A percentile compares a stretch with the other conserved stretches of the same genome.
phyloP scores from a whole-genome alignment of 805 yeast genomes.

The Cyberlindnera bimundalis region DNA sequence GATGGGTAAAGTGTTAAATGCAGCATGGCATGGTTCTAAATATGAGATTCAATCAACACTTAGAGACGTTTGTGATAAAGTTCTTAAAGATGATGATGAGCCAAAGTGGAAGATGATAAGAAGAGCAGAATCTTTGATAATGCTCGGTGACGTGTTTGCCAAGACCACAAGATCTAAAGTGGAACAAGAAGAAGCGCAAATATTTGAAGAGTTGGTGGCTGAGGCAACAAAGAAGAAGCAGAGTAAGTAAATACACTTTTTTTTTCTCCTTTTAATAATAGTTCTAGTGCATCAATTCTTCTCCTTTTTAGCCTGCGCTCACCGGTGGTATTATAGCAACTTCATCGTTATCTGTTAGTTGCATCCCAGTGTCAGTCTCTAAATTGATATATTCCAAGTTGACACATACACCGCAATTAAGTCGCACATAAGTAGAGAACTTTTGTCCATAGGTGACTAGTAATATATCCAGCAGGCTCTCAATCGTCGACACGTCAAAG shows the following conservation, averaged over 20 bases:
- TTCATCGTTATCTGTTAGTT: conserved; percentile 11
- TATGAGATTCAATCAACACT: conserved; percentile 74
- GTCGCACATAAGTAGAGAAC: conserved; percentile 8
- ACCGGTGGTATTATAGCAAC: conserved; percentile 24
- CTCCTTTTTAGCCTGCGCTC: conserved; percentile 15
- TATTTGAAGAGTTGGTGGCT: conserved; percentile 68
- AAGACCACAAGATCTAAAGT: conserved; percentile 57
- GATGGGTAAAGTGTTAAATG: conserved; percentile 76
- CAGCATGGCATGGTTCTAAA: conserved; percentile 82
- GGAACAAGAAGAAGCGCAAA: conserved; percentile 73
- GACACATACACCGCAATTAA: conserved; percentile 19
- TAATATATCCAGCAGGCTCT: conserved; percentile 4
- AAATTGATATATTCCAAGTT: conserved; percentile 19
- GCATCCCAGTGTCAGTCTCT: not conserved
- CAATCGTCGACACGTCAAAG: not conserved
- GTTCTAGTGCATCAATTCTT: not conserved
- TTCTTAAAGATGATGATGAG: conserved; percentile 56
- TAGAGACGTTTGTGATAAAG: conserved; percentile 64
- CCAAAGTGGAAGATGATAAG: conserved; percentile 44
- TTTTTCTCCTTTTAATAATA: not conserved
- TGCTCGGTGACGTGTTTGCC: conserved; percentile 62
- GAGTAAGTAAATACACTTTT: conserved; percentile 3
- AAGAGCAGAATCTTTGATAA: conserved; percentile 59
- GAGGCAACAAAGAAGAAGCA: conserved; percentile 46
- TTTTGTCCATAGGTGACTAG: conserved; percentile 1